Base-by-base conservation (phyloP, 2,329 filamentous ascomycete genomes). In the Pseudocercospora cruenta region DNA sequence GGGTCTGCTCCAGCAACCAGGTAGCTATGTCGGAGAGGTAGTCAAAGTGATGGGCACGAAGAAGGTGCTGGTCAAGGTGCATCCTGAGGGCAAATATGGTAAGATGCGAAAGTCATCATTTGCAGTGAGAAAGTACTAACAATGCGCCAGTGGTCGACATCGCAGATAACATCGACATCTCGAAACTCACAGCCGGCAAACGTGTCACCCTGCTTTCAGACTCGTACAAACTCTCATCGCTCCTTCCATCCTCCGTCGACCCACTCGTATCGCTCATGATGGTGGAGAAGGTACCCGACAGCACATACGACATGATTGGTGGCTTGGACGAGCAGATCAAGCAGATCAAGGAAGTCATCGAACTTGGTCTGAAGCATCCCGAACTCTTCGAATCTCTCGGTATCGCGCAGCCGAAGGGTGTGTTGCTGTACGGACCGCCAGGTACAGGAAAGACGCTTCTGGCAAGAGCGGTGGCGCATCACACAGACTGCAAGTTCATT, bases 31-130 rank as follows among this genome's bases (percentile, higher is more conserved):
- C 36, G 95, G 95, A 66, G 95, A 99, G 82, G 95, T 99, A n/a
- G 95, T 99, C 78, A 99, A 98, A 86, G 95, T 98, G 65, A 99
- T 99, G 95, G 90, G 94, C 78, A 99, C 95, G 64, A 99, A 99
- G 84, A 98, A 99, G 85, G 93, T 99, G 60, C 85, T 99, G 66
- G 95, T 99, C 74, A 99, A 99, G 84, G 95, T 99, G 75, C 95
- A 99, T 81, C 95, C 95, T 9, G 95, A 99, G 82, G 95, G 95
- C 77, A 99, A 99, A 97, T 99, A 99, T 77, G 95, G 94, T 97
- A 84, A 69, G 89, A 45, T 19, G 10, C 54, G 24, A n/a, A 16
- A 26, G 16, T 39, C 60, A 8, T 19, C 16, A 9, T 36, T 45
- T 19, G 12, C 21, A 54, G 9, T 28, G 28, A 21, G 43, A 22